These are phyloP conservation scores for Sequoia sempervirens DNA, from an alignment of 75 land plant species.

Conservation along the genomic window DNA sequence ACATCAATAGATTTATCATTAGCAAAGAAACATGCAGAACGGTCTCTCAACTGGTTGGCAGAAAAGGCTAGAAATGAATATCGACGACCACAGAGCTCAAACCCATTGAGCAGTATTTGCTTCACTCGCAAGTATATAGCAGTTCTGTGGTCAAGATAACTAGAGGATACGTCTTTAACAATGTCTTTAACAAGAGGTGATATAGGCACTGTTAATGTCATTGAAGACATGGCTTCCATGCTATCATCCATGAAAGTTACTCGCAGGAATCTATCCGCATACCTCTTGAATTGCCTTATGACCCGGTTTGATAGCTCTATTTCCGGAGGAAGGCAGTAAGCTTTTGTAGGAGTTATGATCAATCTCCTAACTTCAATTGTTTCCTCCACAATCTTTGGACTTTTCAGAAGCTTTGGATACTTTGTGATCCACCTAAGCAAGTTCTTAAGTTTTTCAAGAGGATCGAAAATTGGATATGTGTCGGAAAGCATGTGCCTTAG, in stretches of 20 bases:
- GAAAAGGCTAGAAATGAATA: slow-evolving; percentile 85
- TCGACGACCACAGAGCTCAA: slow-evolving; percentile 50
- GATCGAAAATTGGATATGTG: slow-evolving; percentile 55
- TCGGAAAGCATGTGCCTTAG: slow-evolving; percentile 61
- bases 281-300: slow-evolving; percentile 44
- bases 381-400: slow-evolving; percentile 20
- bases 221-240: slow-evolving; percentile 36
- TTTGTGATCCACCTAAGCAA: slow-evolving; percentile 66
- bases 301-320: slow-evolving; percentile 87
- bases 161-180: slow-evolving; percentile 4
- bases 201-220: slow-evolving; percentile 32
- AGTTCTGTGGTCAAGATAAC: slow-evolving; percentile 24
- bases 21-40: slow-evolving; percentile 95
- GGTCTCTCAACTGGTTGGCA: slow-evolving; percentile 77
- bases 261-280: slow-evolving; percentile 67
- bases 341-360: slow-evolving; percentile 84
- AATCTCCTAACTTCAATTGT: slow-evolving; percentile 61
- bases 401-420: slow-evolving; percentile 36
- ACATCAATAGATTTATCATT: slow-evolving; percentile 31
- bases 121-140: slow-evolving; percentile 38
- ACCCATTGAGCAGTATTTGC: slow-evolving; percentile 39
- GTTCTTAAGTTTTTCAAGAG: slow-evolving; percentile 32
- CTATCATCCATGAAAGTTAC: slow-evolving; percentile 80
- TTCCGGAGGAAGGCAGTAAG: slow-evolving; percentile 79
- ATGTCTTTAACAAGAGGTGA: slow-evolving; percentile 51